A percentile compares a stretch with the other conserved stretches of the same genome.
phyloP scores from a whole-genome alignment of 108 stramenopile species.

The Aurantiochytrium sp. region DNA sequence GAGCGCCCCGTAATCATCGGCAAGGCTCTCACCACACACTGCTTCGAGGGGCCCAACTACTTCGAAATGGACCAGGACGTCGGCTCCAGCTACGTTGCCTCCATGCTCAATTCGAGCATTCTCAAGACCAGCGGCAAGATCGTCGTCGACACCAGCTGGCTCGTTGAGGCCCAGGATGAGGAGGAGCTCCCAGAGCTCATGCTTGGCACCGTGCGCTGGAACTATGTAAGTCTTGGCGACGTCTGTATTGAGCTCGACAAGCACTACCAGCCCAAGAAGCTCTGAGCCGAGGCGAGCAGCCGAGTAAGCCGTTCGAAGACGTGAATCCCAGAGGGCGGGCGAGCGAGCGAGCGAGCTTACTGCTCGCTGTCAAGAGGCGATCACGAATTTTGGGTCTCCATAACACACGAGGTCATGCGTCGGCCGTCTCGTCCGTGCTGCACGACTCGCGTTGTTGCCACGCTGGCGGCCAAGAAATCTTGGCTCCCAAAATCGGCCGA shows the following conservation, averaged over 20 bases:
- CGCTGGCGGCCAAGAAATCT: no score
- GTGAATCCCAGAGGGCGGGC: no score
- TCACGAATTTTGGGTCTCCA: no score
- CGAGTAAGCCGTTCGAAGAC: no score
- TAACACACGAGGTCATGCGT: no score
- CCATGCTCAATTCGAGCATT: constrained; percentile 25
- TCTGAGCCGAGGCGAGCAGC: not conserved
- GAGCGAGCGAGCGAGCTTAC: no score
- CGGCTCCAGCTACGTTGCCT: not conserved
- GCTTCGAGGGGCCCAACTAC: not conserved
- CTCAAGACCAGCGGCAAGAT: constrained; percentile 3
- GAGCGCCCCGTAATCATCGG: constrained; percentile 15
- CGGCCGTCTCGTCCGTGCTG: no score
- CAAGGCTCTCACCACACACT: constrained; percentile 23
- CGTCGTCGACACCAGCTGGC: not conserved
- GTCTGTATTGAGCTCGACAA: constrained; percentile 8
- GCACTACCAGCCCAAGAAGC: not conserved
- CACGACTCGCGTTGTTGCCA: no score
- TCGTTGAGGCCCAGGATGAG: constrained; percentile 16
- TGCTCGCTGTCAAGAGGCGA: no score
- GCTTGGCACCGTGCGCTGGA: not conserved
- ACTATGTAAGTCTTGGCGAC: not conserved
- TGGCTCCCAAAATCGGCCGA: no score
- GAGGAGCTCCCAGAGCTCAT: not conserved
- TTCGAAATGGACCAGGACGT: constrained; percentile 27